Evolutionary conservation across 225 moss, liverwort and hornwort species (phyloP).

Genomic region (Pseudisothecium myosuroides): DNA sequence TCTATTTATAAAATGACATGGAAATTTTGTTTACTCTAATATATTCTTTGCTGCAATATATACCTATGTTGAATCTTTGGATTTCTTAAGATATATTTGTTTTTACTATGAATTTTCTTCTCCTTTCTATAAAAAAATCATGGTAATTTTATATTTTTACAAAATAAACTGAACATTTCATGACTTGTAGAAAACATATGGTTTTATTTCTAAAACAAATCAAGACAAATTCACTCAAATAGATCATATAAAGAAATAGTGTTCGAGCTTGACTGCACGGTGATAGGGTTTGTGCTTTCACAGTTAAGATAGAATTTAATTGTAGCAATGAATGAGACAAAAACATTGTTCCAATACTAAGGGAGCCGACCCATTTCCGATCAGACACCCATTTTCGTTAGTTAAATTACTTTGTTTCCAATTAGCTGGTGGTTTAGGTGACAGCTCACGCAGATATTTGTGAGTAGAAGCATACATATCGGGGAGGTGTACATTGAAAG

Average conservation of each 20-base stretch:
- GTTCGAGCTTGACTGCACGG: background rate
- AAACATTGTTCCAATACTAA: background rate
- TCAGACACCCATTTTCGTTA: too few relatives aligned
- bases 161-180: background rate
- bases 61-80: background rate
- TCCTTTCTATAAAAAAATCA: background rate
- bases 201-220: background rate
- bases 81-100: background rate
- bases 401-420: too few relatives aligned
- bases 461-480: too few relatives aligned
- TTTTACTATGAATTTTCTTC: background rate
- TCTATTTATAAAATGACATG: background rate
- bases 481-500: too few relatives aligned
- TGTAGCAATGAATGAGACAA: background rate
- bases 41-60: background rate
- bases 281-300: background rate
- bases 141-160: background rate
- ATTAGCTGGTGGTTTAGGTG: too few relatives aligned
- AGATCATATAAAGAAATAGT: background rate
- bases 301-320: background rate
- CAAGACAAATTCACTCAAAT: background rate
- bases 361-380: too few relatives aligned
- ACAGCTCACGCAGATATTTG: too few relatives aligned
- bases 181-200: background rate
- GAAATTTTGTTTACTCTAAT: background rate